Evolutionary conservation across 78 protist genomes (phyloP).

Genomic region (Emiliania huxleyi): DNA sequence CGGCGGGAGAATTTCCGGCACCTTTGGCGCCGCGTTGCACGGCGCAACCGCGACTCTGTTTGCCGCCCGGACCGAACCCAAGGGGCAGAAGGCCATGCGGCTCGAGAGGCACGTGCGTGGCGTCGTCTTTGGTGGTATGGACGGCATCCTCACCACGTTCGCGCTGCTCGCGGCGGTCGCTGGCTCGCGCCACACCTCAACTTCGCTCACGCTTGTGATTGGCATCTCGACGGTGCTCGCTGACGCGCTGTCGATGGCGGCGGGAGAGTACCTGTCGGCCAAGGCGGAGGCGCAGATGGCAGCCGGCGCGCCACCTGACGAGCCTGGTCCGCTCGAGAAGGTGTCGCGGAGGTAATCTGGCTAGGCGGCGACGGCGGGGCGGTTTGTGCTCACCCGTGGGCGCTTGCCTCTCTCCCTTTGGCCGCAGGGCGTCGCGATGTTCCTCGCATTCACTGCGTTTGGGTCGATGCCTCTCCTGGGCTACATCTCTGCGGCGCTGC

Average conservation of each 20-base stretch:
- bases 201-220: neutral
- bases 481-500: neutral
- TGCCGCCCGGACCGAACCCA: neutral
- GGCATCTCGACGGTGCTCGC: constrained; percentile 23
- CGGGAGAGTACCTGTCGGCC: constrained; percentile 19
- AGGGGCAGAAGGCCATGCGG: neutral
- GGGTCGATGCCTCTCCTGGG: neutral
- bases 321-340: constrained; percentile 11
- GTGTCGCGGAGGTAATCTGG: too few relatives aligned
- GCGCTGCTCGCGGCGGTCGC: neutral
- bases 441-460: neutral
- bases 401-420: too few relatives aligned
- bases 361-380: too few relatives aligned
- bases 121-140: constrained; percentile 14
- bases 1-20: too few relatives aligned
- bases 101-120: neutral
- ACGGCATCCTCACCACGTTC: constrained; percentile 18
- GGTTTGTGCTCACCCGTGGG: too few relatives aligned
- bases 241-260: constrained; percentile 16
- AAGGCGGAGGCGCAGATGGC: neutral
- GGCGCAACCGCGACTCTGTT: neutral
- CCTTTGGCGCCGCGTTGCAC: neutral
- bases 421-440: neutral
- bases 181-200: neutral
- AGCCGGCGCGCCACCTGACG: neutral